Base-by-base conservation (phyloP, 768 basidiomycete genomes). In the Lactarius psammicola region DNA sequence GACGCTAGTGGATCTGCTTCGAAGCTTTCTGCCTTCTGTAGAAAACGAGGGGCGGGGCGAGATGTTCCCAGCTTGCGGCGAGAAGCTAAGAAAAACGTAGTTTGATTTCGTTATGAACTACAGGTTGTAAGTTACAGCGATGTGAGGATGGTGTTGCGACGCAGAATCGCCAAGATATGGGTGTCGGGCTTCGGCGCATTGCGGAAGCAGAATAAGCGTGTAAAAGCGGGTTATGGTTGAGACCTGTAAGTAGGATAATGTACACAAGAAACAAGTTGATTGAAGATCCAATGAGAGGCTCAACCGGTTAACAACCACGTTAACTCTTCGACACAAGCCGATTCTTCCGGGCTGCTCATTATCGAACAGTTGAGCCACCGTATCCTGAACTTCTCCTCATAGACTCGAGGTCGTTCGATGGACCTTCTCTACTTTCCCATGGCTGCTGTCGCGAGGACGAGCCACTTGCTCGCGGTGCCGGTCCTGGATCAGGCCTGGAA, bases 341-440 rank as follows among this genome's bases (percentile, higher is more conserved):
- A 36, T 7, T 49, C 34, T 26, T 55, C 57, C 40, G 3, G 40
- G 28, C 46, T n/a, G 17, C 23, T 4, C n/a, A 75, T 77, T 71
- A 94, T 66, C 92, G 81, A 31, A 88, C 87, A 67, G 76, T 86
- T 4, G 92, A 90, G 31, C 92, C 87, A 34, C 93, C 94, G 63
- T 89, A 84, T 0, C 91, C 93, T 18, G 90, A 90, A 72, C 90
- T 91, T 40, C 84, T 79, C 73, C 92, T 83, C 82, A 90, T 87
- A 28, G 83, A 68, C 7, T 91, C 92, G 56, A 91, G 72, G 72
- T n/a, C n/a, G n/a, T 81, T 84, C 30, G 89, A 90, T 18, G 86
- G 74, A 7, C 89, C 89, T 73, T 89, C 89, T 63, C 89, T 79
- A 71, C 89, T 86, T 26, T 76, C 68, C 53, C 31, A 57, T 33